Conservation (phyloP, 176 grass and related monocot genomes). For the Musa beccarii region DNA sequence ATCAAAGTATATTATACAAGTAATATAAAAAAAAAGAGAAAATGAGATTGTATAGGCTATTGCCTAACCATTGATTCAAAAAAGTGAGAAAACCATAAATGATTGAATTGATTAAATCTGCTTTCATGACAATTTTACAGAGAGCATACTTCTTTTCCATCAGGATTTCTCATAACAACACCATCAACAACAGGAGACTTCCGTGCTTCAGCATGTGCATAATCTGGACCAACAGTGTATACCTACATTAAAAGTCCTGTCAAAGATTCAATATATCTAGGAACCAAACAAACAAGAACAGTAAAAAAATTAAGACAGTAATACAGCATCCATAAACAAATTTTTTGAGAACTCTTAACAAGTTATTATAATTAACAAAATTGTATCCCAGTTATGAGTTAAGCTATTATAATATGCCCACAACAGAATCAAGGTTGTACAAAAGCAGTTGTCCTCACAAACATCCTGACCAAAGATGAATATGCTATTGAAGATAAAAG, state of each 20-base stretch:
- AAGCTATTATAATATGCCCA: too few species aligned
- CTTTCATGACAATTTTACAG: not conserved
- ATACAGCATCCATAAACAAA: not conserved
- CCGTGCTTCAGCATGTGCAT: constrained; percentile 94
- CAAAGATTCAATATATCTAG: not conserved
- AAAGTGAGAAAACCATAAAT: constrained; percentile 7
- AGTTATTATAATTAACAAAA: too few species aligned
- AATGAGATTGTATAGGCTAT: not conserved
- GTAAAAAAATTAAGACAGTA: not conserved
- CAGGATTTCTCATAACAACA: constrained; percentile 90
- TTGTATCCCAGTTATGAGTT: too few species aligned
- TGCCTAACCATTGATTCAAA: not conserved
- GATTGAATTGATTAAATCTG: constrained; percentile 13
- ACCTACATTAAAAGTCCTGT: constrained; percentile 37
- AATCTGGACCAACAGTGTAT: constrained; percentile 82
- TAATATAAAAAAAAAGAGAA: too few species aligned
- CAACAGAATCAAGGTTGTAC: too few species aligned
- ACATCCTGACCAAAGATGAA: too few species aligned
- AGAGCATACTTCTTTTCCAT: constrained; percentile 84
- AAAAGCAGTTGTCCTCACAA: too few species aligned
- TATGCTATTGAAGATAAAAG: too few species aligned
- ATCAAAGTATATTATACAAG: too few species aligned
- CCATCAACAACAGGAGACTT: constrained; percentile 98
- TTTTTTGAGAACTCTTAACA: too few species aligned
- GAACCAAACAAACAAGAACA: not conserved